Evolutionary conservation across 2,329 filamentous ascomycete genomes (phyloP).

Genomic region (Lecanicillium sp.): DNA sequence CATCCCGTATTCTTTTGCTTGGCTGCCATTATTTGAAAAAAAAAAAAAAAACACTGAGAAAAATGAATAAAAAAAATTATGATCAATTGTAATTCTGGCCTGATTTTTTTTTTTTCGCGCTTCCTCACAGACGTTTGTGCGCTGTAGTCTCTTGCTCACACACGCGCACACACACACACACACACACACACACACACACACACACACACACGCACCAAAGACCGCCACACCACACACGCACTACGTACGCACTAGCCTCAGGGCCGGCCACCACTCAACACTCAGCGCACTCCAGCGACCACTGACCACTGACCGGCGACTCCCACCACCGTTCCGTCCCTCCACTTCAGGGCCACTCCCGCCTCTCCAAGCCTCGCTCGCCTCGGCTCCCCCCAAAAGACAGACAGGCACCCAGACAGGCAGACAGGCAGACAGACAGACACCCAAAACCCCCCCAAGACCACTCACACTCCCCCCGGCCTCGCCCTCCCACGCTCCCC

Average conservation of each 20-base stretch:
- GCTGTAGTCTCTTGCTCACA: not conserved
- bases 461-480: not conserved
- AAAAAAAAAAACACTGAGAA: not conserved
- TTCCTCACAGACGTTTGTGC: too few species aligned
- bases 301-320: not conserved
- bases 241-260: too few species aligned
- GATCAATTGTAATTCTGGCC: not conserved
- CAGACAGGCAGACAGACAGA: too few species aligned
- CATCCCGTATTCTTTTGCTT: too few species aligned
- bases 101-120: not conserved
- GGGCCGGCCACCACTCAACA: too few species aligned
- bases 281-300: too few species aligned
- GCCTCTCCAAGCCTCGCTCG: slow-evolving; percentile 6
- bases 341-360: not conserved
- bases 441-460: not conserved
- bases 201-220: too few species aligned
- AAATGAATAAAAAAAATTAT: not conserved
- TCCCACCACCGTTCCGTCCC: not conserved
- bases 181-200: too few species aligned
- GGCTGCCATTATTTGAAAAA: too few species aligned
- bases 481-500: not conserved
- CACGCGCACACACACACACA: not conserved
- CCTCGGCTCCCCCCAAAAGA: too few species aligned
- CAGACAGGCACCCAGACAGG: too few species aligned
- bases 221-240: too few species aligned